These are phyloP conservation scores for Raphanus raphanistrum DNA, from an alignment of 345 rosid species.

Conservation along the genomic window DNA sequence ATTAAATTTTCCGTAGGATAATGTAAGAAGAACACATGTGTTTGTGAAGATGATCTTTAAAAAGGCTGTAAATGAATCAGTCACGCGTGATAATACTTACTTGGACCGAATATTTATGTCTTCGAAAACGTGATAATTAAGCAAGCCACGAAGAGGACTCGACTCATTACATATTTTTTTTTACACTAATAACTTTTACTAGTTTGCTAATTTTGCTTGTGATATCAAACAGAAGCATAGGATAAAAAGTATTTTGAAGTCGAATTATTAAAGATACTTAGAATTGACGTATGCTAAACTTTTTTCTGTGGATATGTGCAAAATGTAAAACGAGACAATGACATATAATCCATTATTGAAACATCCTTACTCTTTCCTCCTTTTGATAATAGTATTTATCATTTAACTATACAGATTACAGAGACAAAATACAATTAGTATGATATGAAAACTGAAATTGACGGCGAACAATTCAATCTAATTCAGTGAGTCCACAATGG, in stretches of 20 bases:
- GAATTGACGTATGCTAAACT: constrained; percentile 10
- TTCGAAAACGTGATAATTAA: constrained; percentile 30
- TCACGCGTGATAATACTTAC: constrained; percentile 30
- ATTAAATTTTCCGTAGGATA: neutral
- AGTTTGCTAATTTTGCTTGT: constrained; percentile 11
- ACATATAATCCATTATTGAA: constrained; percentile 34
- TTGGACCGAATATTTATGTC: constrained; percentile 27
- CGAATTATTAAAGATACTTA: constrained; percentile 2
- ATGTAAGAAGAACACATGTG: constrained; percentile 32
- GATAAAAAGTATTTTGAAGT: neutral
- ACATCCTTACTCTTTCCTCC: constrained; percentile 21
- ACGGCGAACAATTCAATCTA: neutral
- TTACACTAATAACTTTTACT: neutral
- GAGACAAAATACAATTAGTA: neutral
- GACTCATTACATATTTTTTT: constrained; percentile 12
- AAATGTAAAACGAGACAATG: constrained; percentile 31
- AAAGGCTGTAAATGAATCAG: constrained; percentile 32
- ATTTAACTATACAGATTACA: neutral
- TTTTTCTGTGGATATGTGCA: constrained; percentile 16
- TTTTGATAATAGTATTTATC: neutral
- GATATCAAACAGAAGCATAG: neutral
- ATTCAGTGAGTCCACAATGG: constrained; percentile 18
- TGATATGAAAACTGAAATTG: constrained; percentile 22
- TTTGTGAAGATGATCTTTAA: constrained; percentile 2
- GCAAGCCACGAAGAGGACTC: constrained; percentile 25